Evolutionary conservation across 2,329 filamentous ascomycete genomes (phyloP), one percentile per base, ranked within the genome.

Genomic region (Xylaria sp.): DNA sequence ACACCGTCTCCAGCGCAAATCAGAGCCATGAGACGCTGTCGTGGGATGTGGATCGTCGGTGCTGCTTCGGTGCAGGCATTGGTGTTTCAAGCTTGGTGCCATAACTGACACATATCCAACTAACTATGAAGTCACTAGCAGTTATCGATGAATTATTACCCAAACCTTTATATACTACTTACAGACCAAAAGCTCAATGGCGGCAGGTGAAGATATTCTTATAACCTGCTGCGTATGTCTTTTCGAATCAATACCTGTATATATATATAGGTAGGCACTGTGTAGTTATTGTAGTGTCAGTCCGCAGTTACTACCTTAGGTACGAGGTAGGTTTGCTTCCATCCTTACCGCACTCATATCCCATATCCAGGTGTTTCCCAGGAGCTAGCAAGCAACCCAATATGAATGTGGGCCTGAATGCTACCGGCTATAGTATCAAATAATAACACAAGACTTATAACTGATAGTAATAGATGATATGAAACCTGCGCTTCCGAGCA

Each of bases 1-100:
- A 31, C 13, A 23, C 36, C 28, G 12, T 9, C 39, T 39, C 43
- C 13, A 51, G 65, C 60, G 33, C 70, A 66, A 70, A 72, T 71
- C 70, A 70, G 68, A 66, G 58, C 60, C 13, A 12, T 49, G 64
- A 68, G 46, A 66, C 65, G 36, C 52, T 28, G 43, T 28, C 28
- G 41, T 48, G 46, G 48, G 65, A 23, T 57, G 69, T 71, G 70
- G 70, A 68, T 70, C 70, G 28, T 48, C 66, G 54, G 54, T 54
- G 58, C 58, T 59, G 62, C 43, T 33, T 61, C 28, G 64, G 55
- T 57, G 60, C n/a, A 28, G 36, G 28, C 31, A n/a, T 57, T 57
- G 36, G 58, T 43, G 39, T 46, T n/a, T 46, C 41, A 36, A 36
- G 33, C 33, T 36, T 36, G 33, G 33, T 28, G 28, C 28, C 28